Conservation (phyloP, 768 basidiomycete genomes). For the Sistotremastrum suecicum region DNA sequence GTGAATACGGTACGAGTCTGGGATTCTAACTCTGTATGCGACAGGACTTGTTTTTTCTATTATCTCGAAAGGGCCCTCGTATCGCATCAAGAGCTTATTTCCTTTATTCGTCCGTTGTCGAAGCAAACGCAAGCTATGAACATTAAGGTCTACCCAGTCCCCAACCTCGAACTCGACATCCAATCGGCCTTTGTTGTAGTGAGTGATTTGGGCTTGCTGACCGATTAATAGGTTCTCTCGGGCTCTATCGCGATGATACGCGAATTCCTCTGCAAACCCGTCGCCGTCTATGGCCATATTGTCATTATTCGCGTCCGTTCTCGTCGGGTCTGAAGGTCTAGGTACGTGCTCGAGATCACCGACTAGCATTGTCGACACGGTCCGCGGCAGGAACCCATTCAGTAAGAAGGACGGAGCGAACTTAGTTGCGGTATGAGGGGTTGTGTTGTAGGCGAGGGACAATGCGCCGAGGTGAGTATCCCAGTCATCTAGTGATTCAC, state of each 20-base stretch:
- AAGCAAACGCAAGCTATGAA: conserved; percentile 11
- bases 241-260: conserved; percentile 2
- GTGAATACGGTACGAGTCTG: conserved; percentile 17
- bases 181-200: conserved; percentile 10
- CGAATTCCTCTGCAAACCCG: conserved; percentile 3
- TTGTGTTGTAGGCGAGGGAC: conserved; percentile 19
- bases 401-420: conserved; percentile 17
- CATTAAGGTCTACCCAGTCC: conserved; percentile 16
- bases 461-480: conserved; percentile 10
- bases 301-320: no score
- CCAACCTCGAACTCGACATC: conserved; percentile 15
- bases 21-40: conserved; percentile 17
- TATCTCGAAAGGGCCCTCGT: conserved; percentile 21
- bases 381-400: conserved; percentile 14
- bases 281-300: conserved; percentile 4
- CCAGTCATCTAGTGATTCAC: conserved; percentile 15
- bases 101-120: conserved; percentile 13
- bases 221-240: conserved; percentile 4
- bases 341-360: no score
- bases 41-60: conserved; percentile 14
- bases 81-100: conserved; percentile 14
- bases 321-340: no score
- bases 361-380: conserved; percentile 1
- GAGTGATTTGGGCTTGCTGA: conserved; percentile 4
- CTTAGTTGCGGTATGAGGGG: conserved; percentile 14